Conservation (phyloP, 1,284 basidiomycete genomes). For the Tremellales sp. region DNA sequence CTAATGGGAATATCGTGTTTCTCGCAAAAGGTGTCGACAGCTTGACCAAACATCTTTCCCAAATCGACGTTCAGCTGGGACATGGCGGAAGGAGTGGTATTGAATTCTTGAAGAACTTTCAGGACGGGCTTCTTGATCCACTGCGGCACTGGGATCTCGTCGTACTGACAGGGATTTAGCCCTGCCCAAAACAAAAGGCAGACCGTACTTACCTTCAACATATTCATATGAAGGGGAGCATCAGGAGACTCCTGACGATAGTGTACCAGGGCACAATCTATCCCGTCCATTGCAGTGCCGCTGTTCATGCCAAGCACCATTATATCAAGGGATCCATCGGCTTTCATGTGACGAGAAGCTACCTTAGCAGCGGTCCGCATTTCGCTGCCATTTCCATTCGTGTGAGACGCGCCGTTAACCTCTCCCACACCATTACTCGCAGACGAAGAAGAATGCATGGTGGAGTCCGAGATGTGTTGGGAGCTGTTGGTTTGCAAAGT, state of each 20-base stretch:
- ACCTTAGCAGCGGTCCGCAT: too few species aligned
- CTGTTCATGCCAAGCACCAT: conserved; percentile 27
- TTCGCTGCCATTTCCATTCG: too few species aligned
- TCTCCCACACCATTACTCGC: too few species aligned
- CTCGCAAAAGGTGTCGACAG: conserved; percentile 1
- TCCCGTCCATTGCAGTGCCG: conserved; percentile 23
- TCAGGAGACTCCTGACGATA: conserved; percentile 4
- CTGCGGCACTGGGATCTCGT: conserved; percentile 6
- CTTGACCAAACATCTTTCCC: conserved; percentile 10
- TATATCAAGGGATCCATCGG: conserved; percentile 17
- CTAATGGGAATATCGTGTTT: conserved; percentile 1
- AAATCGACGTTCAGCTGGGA: conserved; percentile 15
- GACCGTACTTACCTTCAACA: not conserved
- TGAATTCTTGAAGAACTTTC: conserved; percentile 8
- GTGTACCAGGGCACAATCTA: not conserved
- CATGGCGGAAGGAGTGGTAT: conserved; percentile 6
- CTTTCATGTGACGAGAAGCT: too few species aligned
- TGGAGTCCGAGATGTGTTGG: too few species aligned
- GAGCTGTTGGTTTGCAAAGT: too few species aligned
- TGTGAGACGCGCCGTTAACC: too few species aligned
- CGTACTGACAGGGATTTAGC: conserved; percentile 4
- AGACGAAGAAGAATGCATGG: too few species aligned
- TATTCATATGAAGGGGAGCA: not conserved
- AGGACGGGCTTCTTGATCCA: conserved; percentile 12
- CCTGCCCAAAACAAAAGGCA: not conserved